Conservation (phyloP, 108 stramenopile species). For the Pseudonitzschia pungens region DNA sequence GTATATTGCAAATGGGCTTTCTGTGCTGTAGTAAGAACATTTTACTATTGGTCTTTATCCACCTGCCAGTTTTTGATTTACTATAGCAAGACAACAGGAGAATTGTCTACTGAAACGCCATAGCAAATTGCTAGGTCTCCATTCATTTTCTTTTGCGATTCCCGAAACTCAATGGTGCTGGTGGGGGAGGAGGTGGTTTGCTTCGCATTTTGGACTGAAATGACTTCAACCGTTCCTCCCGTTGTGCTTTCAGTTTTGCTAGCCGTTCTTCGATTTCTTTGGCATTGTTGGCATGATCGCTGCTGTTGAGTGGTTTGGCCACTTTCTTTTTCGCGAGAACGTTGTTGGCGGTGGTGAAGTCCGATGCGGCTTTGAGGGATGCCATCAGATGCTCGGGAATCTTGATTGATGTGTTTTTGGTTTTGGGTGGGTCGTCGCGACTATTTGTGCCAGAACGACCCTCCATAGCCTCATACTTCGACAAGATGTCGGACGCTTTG, state of each 20-base stretch:
- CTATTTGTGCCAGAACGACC: conserved; percentile 21
- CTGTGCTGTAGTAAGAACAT: background rate
- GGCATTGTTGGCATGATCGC: conserved; percentile 28
- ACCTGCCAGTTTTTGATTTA: no score
- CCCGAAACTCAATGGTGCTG: conserved; percentile 9
- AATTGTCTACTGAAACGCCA: background rate
- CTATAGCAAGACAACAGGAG: background rate
- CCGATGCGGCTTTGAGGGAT: conserved; percentile 31
- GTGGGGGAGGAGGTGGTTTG: conserved; percentile 14
- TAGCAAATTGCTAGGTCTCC: background rate
- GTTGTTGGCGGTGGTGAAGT: conserved; percentile 29
- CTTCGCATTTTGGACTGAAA: conserved; percentile 16
- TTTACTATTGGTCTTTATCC: background rate
- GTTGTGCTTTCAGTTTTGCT: conserved; percentile 43
- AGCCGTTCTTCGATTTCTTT: conserved; percentile 43
- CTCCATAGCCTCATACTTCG: conserved; percentile 46
- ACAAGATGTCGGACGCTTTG: conserved; percentile 52
- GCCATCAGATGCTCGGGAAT: conserved; percentile 60
- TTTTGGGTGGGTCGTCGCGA: conserved; percentile 23
- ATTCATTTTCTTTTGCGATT: conserved; percentile 1
- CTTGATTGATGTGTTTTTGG: conserved; percentile 27
- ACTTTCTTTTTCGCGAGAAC: conserved; percentile 28
- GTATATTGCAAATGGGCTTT: background rate
- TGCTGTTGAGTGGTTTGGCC: conserved; percentile 8
- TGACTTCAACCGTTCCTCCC: conserved; percentile 30